These are phyloP conservation scores for Astrephomene gubernaculifera DNA, from an alignment of 139 green algal genomes.

Conservation along the genomic window DNA sequence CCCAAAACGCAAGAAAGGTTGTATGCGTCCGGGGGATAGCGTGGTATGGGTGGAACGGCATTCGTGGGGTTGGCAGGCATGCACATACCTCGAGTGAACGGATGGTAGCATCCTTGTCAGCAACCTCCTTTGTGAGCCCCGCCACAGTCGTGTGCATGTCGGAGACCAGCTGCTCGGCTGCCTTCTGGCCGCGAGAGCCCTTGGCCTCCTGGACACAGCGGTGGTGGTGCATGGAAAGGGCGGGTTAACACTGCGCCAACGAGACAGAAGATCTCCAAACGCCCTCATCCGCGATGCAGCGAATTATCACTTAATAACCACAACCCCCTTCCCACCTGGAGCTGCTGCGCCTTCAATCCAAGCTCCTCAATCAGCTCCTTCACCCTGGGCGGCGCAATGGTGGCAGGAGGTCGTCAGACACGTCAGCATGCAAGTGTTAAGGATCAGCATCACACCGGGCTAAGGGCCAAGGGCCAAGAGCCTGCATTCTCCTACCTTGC, in stretches of 20 bases:
- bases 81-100: slow-evolving; percentile 6
- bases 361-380: slow-evolving; percentile 6
- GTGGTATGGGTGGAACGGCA: too few species aligned
- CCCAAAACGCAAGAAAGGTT: too few species aligned
- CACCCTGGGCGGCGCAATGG: slow-evolving; percentile 1
- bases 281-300: too few species aligned
- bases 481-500: slow-evolving; percentile 27
- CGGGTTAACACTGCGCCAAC: too few species aligned
- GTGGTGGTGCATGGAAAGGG: too few species aligned
- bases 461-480: background rate
- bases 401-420: background rate
- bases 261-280: too few species aligned
- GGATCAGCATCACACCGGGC: background rate
- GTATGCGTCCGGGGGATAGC: too few species aligned
- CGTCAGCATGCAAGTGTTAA: background rate
- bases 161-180: background rate
- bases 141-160: slow-evolving; percentile 24
- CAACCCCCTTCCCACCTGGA: background rate
- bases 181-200: background rate
- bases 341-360: background rate
- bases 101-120: slow-evolving; percentile 24
- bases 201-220: background rate
- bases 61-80: too few species aligned
- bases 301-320: too few species aligned
- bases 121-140: slow-evolving; percentile 8